These are phyloP conservation scores for Penicillium lagena DNA, from an alignment of 495 filamentous ascomycete species.

Conservation along the genomic window DNA sequence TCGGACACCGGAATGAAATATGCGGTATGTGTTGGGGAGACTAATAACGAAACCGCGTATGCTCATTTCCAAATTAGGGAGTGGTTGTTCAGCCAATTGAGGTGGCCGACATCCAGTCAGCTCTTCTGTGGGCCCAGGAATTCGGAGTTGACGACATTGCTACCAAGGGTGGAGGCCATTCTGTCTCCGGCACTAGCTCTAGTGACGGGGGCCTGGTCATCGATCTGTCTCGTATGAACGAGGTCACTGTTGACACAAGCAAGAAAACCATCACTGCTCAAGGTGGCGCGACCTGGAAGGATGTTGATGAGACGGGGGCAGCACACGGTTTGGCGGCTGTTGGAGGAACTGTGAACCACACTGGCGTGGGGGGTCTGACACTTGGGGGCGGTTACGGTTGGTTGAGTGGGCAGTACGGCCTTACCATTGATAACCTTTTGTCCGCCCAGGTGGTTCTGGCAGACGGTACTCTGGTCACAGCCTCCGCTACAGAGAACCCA, in stretches of 20 bases:
- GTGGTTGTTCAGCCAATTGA: constrained; percentile 34
- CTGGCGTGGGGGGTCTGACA: constrained; percentile 53
- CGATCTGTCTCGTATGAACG: constrained; percentile 46
- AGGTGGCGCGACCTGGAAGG: constrained; percentile 50
- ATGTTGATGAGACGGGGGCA: constrained; percentile 47
- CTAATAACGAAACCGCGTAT: background rate
- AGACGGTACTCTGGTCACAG: constrained; percentile 35
- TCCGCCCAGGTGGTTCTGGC: constrained; percentile 44
- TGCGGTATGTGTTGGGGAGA: constrained; percentile 16
- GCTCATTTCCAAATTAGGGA: constrained; percentile 17
- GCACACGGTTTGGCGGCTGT: constrained; percentile 48
- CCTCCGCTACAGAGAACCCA: constrained; percentile 27
- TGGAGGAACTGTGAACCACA: constrained; percentile 55
- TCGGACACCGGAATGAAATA: constrained; percentile 27
- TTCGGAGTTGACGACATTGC: constrained; percentile 42
- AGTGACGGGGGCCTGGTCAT: constrained; percentile 46
- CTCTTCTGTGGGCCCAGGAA: constrained; percentile 35
- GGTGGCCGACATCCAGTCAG: constrained; percentile 28
- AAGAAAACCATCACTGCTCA: constrained; percentile 41
- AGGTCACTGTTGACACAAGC: constrained; percentile 37
- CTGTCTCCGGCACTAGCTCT: constrained; percentile 41
- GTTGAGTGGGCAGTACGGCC: constrained; percentile 42
- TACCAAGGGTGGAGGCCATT: constrained; percentile 49
- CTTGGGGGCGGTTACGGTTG: constrained; percentile 53
- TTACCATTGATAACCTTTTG: constrained; percentile 48